Conservation (phyloP, 2,329 filamentous ascomycete species). For the Dactylellina parvicollis region DNA sequence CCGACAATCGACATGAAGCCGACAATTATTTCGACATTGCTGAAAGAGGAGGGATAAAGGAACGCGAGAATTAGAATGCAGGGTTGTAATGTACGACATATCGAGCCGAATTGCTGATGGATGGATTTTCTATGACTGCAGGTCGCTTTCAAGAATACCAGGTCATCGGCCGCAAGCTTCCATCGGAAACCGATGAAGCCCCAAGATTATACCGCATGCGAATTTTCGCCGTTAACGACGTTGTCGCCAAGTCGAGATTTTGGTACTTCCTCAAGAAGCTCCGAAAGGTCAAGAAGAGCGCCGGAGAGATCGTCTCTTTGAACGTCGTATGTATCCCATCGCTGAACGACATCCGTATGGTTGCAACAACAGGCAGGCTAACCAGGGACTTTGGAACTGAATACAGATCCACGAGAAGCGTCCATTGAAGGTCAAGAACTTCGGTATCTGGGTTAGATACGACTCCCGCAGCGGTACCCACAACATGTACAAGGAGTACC, state of each 20-base stretch:
- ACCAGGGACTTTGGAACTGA: slow-evolving; percentile 1
- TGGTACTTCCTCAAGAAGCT: slow-evolving; percentile 99
- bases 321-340: slow-evolving; percentile 78
- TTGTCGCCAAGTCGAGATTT: slow-evolving; percentile 99
- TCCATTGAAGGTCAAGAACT: slow-evolving; percentile 99
- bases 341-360: background rate
- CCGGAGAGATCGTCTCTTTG: slow-evolving; percentile 97
- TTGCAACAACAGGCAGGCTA: slow-evolving; percentile 13
- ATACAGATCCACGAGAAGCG: slow-evolving; percentile 95
- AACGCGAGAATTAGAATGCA: background rate
- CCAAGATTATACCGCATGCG: slow-evolving; percentile 99
- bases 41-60: background rate
- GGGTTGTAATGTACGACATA: slow-evolving; percentile 43
- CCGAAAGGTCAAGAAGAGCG: slow-evolving; percentile 99
- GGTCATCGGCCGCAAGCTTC: slow-evolving; percentile 99
- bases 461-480: slow-evolving; percentile 99
- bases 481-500: slow-evolving; percentile 99
- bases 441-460: slow-evolving; percentile 99
- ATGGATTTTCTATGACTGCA: slow-evolving; percentile 63
- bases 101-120: slow-evolving; percentile 60
- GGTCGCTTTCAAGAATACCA: slow-evolving; percentile 99
- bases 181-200: slow-evolving; percentile 94
- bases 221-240: slow-evolving; percentile 97
- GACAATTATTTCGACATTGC: slow-evolving; percentile 21
- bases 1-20: slow-evolving; percentile 46